Base-by-base conservation (phyloP, 2,329 filamentous ascomycete genomes). In the Sporothrix brasiliensis region DNA sequence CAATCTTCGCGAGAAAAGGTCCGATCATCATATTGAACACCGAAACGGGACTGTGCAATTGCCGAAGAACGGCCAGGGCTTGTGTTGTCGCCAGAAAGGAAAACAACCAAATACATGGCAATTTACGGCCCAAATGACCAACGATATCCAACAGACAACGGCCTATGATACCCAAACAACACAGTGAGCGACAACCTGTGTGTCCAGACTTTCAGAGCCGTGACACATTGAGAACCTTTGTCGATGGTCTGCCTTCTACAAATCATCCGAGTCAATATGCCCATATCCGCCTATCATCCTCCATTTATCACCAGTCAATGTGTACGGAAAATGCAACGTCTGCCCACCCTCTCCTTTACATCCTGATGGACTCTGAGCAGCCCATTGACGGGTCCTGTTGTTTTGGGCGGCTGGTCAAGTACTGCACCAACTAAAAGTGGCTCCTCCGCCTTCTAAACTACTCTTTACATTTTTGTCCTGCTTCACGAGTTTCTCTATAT, bases 21-120 rank as follows among this genome's bases (percentile, higher is more conserved):
- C 44, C 61, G 61, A 34, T 66, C 61, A 21, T 13, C 60, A 63
- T 50, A 65, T 34, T 34, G 44, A 34, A 65, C 61, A 50, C 61
- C 44, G 61, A 65, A 34, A 34, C 34, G 21, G 10, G 13, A 65
- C 61, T n/a, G 27, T n/a, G 14, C 34, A 34, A 14, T n/a, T 65
- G 27, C 61, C 61, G 24, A 65, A 50, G 39, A 65, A 65, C 44
- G 16, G 27, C 16, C 24, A 61, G 58, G 39, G 58, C 39, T n/a
- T 47, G 58, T 47, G 39, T 21, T 24, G 11, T 44, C 41, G 41
- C 41, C n/a, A 24, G 54, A 21, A n/a, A 9, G 5, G n/a, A 24
- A 7, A 44, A 44, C n/a, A 27, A 27, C 10, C n/a, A 61, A 61
- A 47, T 4, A 47, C 27, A 47, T 5, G 24, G 39, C 9, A 54